Conservation (phyloP, 169 alveolate species). For the Plasmodium reichenowi region DNA sequence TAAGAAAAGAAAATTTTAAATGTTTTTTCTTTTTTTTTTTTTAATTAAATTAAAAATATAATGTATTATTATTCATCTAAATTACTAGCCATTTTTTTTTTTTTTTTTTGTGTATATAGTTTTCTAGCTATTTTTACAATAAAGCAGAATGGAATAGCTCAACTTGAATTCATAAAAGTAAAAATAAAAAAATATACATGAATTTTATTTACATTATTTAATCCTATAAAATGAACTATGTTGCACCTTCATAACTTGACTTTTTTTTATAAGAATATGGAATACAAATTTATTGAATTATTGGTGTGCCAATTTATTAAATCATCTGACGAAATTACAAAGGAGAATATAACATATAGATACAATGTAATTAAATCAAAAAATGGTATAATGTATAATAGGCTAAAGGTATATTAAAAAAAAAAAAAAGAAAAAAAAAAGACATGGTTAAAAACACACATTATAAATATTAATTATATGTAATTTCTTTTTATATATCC, state of each 20-base stretch:
- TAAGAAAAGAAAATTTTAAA: constrained; percentile 15
- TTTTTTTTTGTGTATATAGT: constrained; percentile 43
- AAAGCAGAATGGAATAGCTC: constrained; percentile 90
- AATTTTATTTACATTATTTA: too few relatives aligned
- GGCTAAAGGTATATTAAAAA: constrained; percentile 48
- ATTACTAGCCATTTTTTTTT: not conserved
- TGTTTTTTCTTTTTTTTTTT: not conserved
- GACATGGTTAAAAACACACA: not conserved
- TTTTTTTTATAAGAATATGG: constrained; percentile 87
- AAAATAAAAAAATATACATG: not conserved
- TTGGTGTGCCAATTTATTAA: constrained; percentile 91
- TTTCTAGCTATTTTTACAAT: constrained; percentile 91
- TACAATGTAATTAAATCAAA: constrained; percentile 88
- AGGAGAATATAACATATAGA: constrained; percentile 92
- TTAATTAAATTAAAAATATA: not conserved
- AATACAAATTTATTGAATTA: constrained; percentile 95
- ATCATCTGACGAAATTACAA: constrained; percentile 92
- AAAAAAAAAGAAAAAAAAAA: not conserved
- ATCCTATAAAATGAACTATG: not conserved
- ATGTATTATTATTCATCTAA: not conserved
- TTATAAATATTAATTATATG: not conserved
- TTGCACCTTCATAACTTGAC: constrained; percentile 9
- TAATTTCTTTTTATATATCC: not conserved
- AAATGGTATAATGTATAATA: constrained; percentile 40
- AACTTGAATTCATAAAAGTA: constrained; percentile 90